Conservation (phyloP, 106 monocot genomes). For the Phalaenopsis aphrodite region DNA sequence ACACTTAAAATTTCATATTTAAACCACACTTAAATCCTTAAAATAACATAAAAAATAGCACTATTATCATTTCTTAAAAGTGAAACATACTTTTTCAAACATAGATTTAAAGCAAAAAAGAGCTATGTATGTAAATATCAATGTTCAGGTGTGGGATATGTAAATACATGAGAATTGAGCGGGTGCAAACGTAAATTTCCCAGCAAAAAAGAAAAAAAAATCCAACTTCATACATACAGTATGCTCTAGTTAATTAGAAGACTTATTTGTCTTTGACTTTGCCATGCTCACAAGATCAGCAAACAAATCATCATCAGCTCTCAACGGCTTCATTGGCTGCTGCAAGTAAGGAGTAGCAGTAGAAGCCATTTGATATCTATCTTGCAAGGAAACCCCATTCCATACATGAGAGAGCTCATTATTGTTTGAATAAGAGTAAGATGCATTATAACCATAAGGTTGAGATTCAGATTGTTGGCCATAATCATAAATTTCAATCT, state of each 20-base stretch:
- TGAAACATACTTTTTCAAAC: too few relatives aligned
- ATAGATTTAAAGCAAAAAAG: too few relatives aligned
- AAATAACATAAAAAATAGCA: too few relatives aligned
- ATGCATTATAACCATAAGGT: constrained; percentile 18
- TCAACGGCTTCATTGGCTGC: constrained; percentile 31
- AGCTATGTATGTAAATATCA: too few relatives aligned
- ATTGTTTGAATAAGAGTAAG: constrained; percentile 15
- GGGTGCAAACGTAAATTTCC: too few relatives aligned
- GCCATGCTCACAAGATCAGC: constrained; percentile 61
- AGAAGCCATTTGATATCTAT: constrained; percentile 1
- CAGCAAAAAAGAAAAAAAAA: not conserved
- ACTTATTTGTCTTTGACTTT: constrained; percentile 41
- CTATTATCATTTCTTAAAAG: too few relatives aligned
- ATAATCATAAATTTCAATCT: constrained; percentile 22
- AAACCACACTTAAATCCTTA: too few relatives aligned
- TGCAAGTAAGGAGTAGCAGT: constrained; percentile 17
- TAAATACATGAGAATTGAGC: too few relatives aligned
- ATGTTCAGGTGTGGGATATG: too few relatives aligned
- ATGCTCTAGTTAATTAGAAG: not conserved
- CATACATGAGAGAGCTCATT: constrained; percentile 51
- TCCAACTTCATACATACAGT: not conserved
- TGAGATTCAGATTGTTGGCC: constrained; percentile 20
- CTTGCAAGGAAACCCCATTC: constrained; percentile 54
- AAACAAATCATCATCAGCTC: constrained; percentile 50
- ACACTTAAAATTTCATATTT: too few relatives aligned